Evolutionary conservation across 2,329 filamentous ascomycete genomes (phyloP).

Genomic region (Scorias spongiosa): DNA sequence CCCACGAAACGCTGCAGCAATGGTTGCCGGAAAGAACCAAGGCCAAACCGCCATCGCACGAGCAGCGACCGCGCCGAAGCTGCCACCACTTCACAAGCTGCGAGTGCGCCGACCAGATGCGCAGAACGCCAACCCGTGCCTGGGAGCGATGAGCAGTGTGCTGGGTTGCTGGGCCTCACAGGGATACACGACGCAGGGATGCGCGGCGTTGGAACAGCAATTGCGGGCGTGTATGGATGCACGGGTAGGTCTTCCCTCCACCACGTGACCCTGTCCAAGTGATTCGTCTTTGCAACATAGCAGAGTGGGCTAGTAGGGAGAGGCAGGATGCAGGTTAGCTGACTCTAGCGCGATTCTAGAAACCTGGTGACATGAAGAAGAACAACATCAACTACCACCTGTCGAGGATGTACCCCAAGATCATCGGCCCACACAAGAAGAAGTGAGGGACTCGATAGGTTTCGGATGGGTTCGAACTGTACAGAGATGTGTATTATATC

Average conservation of each 20-base stretch:
- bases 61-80: slow-evolving; percentile 28
- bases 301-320: background rate
- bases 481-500: too few species aligned
- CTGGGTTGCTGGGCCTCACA: slow-evolving; percentile 71
- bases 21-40: slow-evolving; percentile 21
- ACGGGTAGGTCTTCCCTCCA: slow-evolving; percentile 36
- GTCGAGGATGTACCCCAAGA: slow-evolving; percentile 55
- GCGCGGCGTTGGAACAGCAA: slow-evolving; percentile 44
- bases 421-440: slow-evolving; percentile 57
- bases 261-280: too few species aligned
- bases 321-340: background rate
- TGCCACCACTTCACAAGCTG: slow-evolving; percentile 47
- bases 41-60: slow-evolving; percentile 12
- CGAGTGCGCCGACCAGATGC: slow-evolving; percentile 50
- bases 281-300: slow-evolving; percentile 2
- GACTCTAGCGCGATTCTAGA: slow-evolving; percentile 25
- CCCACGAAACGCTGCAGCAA: slow-evolving; percentile 3
- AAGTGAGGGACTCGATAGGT: slow-evolving; percentile 27
- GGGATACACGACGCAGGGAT: slow-evolving; percentile 50
- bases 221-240: slow-evolving; percentile 65
- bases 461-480: too few species aligned
- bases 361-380: slow-evolving; percentile 42
- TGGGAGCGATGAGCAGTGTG: slow-evolving; percentile 51
- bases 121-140: slow-evolving; percentile 47
- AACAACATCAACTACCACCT: slow-evolving; percentile 89